A percentile compares a stretch with the other conserved stretches of the same genome.
Evolutionary conservation across 176 grass and related monocot genomes (phyloP).

Genomic region (Cenchrus purpureus): DNA sequence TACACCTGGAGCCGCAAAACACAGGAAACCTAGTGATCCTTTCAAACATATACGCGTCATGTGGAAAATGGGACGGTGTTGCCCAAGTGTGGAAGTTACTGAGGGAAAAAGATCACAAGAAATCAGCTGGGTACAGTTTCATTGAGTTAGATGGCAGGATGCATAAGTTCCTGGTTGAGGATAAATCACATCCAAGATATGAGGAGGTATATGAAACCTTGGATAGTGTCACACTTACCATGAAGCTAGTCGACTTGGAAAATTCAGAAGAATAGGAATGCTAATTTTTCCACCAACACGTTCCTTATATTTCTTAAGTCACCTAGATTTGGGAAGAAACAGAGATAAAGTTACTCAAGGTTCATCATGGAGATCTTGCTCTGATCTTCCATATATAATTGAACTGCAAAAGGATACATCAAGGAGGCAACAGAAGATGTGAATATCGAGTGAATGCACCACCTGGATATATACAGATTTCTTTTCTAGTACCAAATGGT

Average conservation of each 20-base stretch:
- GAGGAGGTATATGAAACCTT: conserved; percentile 57
- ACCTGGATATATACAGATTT: neutral
- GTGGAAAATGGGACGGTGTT: conserved; percentile 66
- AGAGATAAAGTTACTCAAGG: neutral
- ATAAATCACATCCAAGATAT: conserved; percentile 60
- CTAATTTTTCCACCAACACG: conserved; percentile 15
- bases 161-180: conserved; percentile 72
- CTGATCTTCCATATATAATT: conserved; percentile 5
- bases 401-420: conserved; percentile 8
- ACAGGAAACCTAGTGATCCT: conserved; percentile 67
- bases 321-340: neutral
- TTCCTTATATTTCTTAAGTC: neutral
- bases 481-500: neutral
- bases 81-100: conserved; percentile 64
- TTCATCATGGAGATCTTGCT: neutral
- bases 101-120: conserved; percentile 71
- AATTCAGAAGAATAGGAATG: conserved; percentile 33
- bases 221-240: conserved; percentile 55
- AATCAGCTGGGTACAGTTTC: conserved; percentile 76
- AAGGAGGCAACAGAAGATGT: conserved; percentile 14
- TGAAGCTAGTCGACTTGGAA: conserved; percentile 49
- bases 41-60: conserved; percentile 70
- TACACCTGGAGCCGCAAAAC: conserved; percentile 61
- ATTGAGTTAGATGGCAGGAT: conserved; percentile 65
- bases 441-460: neutral